Base-by-base conservation (phyloP, 306 rosid species). In the Rosa persica region DNA sequence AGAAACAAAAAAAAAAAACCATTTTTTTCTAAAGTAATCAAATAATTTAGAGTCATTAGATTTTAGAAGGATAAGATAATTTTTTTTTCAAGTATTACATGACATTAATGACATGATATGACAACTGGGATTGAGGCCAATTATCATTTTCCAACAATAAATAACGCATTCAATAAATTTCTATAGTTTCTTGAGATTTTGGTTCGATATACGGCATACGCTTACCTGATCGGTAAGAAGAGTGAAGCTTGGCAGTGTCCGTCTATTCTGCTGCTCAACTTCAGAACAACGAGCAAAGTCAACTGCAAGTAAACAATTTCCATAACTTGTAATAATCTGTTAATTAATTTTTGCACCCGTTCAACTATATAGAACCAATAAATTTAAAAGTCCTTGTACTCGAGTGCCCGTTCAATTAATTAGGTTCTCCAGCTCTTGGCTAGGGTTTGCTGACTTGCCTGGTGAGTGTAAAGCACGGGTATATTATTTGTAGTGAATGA, bases 221-320 rank as follows among this genome's bases (percentile, higher is more conserved):
- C 6, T 49, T 64, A 64, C 44, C 69, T 16, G 69, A 64, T 91
- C 80, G 58, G 82, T 78, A 58, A 72, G 86, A 74, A 49, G 79
- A 80, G 78, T 85, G 87, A 83, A 83, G 85, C 85, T 83, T 60
- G 89, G 36, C 76, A 88, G 82, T 75, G 83, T 87, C 88, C 84
- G 76, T 84, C 81, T 86, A 81, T 85, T 88, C 84, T 87, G 81
- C 87, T 82, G 91, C 85, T 87, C 81, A 85, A 83, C 87, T 75
- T 82, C 81, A 82, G 77, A 71, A 43, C 36, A 2, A 30, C 46
- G 46, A 43, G 8, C 12, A 43, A 8, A 43, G 46, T 9, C 46
- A 43, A 8, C 46, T 43, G 92, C 36, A 60, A 22, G 66, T 4
- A 22, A 1, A 10, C 38, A 60, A 60, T 23, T 60, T 23, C 66